Conservation (phyloP, 1,284 basidiomycete genomes). For the Cryptococcus amylolentus region DNA sequence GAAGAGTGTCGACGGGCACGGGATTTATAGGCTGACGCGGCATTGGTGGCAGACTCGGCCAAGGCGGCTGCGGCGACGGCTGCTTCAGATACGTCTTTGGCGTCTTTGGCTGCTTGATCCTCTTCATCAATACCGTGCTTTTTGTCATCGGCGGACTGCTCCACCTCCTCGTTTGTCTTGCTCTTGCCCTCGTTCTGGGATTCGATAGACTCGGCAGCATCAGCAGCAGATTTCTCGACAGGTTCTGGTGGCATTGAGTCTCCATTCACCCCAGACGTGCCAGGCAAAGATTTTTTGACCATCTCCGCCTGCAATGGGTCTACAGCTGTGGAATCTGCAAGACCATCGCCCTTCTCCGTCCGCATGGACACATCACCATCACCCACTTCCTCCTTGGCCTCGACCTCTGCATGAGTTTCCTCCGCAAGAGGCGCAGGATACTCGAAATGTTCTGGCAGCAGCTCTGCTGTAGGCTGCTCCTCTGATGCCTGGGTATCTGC, state of each 20-base stretch:
- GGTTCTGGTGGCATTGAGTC: background rate
- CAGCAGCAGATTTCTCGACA: background rate
- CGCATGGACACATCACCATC: constrained; percentile 13
- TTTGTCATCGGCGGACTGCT: background rate
- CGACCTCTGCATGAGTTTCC: background rate
- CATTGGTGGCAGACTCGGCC: constrained; percentile 29
- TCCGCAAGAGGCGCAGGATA: too few species aligned
- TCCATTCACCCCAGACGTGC: too few species aligned
- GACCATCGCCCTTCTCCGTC: background rate
- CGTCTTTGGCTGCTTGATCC: background rate
- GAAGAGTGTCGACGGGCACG: constrained; percentile 28
- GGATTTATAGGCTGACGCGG: constrained; percentile 30
- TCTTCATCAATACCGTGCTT: background rate
- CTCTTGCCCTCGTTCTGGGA: background rate
- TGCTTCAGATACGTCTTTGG: constrained; percentile 19
- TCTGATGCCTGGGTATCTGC: too few species aligned
- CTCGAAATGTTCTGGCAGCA: too few species aligned
- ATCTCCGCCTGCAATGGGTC: background rate
- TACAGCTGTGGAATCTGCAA: background rate
- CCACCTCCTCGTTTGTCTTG: background rate
- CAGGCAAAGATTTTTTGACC: too few species aligned
- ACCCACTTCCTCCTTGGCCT: background rate
- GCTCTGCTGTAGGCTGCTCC: too few species aligned
- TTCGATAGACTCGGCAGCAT: background rate
- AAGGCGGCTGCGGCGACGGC: constrained; percentile 20